phyloP scores from a whole-genome alignment of 2,329 filamentous ascomycete species.

The Proliferodiscus dingleyae region DNA sequence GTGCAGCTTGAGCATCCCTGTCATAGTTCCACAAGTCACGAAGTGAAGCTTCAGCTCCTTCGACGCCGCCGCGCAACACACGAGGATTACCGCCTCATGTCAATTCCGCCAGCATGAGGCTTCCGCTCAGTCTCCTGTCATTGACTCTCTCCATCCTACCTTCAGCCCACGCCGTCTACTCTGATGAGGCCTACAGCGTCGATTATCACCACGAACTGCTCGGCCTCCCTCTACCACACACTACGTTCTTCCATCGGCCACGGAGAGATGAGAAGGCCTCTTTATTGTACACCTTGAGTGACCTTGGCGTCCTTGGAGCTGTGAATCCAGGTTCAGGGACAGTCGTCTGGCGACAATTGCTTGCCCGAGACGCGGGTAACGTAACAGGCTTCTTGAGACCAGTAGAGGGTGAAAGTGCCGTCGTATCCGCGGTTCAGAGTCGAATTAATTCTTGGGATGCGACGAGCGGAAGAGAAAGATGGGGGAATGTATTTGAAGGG shows the following conservation, averaged over 20 bases:
- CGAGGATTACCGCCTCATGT: slow-evolving; percentile 6
- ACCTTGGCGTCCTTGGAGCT: slow-evolving; percentile 77
- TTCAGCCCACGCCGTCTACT: slow-evolving; percentile 61
- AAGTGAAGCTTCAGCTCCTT: no score
- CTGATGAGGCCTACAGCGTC: slow-evolving; percentile 84
- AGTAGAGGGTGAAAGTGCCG: slow-evolving; percentile 72
- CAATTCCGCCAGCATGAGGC: slow-evolving; percentile 22
- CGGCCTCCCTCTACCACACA: slow-evolving; percentile 73
- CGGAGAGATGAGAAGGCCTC: slow-evolving; percentile 77
- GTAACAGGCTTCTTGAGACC: slow-evolving; percentile 52
- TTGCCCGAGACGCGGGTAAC: slow-evolving; percentile 38
- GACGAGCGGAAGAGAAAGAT: slow-evolving; percentile 71
- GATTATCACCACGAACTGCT: slow-evolving; percentile 92
- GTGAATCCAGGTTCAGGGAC: slow-evolving; percentile 83
- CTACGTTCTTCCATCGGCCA: slow-evolving; percentile 93
- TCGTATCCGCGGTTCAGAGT: slow-evolving; percentile 68
- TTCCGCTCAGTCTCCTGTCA: slow-evolving; percentile 26
- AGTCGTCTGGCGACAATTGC: slow-evolving; percentile 81
- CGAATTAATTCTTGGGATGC: slow-evolving; percentile 80
- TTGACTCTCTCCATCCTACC: slow-evolving; percentile 29
- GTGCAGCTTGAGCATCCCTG: no score
- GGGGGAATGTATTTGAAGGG: slow-evolving; percentile 61
- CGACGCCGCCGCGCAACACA: no score
- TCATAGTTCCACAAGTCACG: no score
- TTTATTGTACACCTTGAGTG: slow-evolving; percentile 85